A percentile compares a stretch with the other conserved stretches of the same genome.
Evolutionary conservation across 2,329 filamentous ascomycete species (phyloP).

Genomic region (Tothia fuscella): DNA sequence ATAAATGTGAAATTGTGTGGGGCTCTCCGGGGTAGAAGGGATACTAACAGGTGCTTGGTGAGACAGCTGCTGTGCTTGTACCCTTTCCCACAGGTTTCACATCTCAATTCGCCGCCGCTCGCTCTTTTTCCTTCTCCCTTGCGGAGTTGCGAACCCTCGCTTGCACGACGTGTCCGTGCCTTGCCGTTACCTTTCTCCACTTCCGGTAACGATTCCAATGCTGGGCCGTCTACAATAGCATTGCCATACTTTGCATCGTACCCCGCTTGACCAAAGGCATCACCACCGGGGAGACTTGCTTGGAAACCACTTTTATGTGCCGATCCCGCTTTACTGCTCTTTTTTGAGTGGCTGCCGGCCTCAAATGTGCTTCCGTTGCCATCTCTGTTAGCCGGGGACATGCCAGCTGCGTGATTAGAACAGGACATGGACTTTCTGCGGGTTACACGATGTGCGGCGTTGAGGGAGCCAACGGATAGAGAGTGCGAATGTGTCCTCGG

Average conservation of each 20-base stretch:
- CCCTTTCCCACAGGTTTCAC: conserved; percentile 96
- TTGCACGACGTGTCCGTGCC: conserved; percentile 51
- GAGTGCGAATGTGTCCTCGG: conserved; percentile 71
- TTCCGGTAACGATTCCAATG: conserved; percentile 37
- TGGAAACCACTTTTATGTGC: neutral
- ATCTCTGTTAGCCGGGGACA: conserved; percentile 59
- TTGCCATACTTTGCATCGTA: conserved; percentile 36
- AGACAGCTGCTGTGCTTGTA: conserved; percentile 99
- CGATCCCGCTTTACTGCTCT: conserved; percentile 31
- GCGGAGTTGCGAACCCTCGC: conserved; percentile 71
- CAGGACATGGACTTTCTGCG: conserved; percentile 88
- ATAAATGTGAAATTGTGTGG: conserved; percentile 31
- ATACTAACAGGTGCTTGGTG: conserved; percentile 98
- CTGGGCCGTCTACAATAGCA: conserved; percentile 58
- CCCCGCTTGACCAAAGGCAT: conserved; percentile 2
- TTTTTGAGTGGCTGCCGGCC: conserved; percentile 47
- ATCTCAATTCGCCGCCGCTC: conserved; percentile 77
- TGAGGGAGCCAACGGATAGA: conserved; percentile 63
- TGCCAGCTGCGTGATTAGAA: conserved; percentile 61
- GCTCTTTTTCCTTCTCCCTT: conserved; percentile 72
- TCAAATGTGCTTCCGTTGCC: conserved; percentile 48
- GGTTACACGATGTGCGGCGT: conserved; percentile 79
- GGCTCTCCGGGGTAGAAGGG: conserved; percentile 28
- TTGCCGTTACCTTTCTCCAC: conserved; percentile 36
- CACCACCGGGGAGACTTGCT: conserved; percentile 6